Percentiles rank a stretch among this genome's conserved stretches.
These are phyloP conservation scores for Lachancea lanzarotensis DNA, from an alignment of 805 yeast genomes.

Conservation along the genomic window DNA sequence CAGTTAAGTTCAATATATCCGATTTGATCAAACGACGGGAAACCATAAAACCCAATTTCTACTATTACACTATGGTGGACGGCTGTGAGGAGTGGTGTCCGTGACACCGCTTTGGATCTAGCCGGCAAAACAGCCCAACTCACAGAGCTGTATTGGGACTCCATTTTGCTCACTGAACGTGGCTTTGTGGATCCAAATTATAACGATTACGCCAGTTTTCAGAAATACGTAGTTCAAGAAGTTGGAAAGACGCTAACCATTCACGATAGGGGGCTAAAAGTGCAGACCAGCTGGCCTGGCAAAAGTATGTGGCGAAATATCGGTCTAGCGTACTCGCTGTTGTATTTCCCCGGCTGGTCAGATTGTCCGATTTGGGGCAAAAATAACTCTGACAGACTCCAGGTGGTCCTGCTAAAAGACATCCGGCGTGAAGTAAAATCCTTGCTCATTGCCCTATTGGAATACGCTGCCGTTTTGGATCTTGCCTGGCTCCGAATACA, in stretches of 20 bases:
- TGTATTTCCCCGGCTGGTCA: conserved; percentile 22
- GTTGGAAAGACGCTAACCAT: conserved; percentile 6
- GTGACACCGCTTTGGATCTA: conserved; percentile 23
- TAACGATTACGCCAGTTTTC: conserved; percentile 3
- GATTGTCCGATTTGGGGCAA: conserved; percentile 24
- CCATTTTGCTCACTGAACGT: conserved; percentile 25
- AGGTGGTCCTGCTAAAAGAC: conserved; percentile 17
- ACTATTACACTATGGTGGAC: conserved; percentile 16
- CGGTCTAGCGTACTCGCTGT: conserved; percentile 21
- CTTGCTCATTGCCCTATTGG: conserved; percentile 26
- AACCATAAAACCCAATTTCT: conserved; percentile 8
- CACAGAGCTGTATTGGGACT: conserved; percentile 30
- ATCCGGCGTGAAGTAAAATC: conserved; percentile 15
- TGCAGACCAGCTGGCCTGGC: not conserved
- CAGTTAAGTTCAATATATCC: conserved; percentile 21
- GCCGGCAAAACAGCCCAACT: not conserved
- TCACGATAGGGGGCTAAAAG: conserved; percentile 1
- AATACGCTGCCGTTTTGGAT: conserved; percentile 18
- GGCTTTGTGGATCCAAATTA: conserved; percentile 16
- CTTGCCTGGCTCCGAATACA: conserved; percentile 19
- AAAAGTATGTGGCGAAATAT: conserved; percentile 19
- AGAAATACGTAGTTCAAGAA: conserved; percentile 6
- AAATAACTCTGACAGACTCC: conserved; percentile 14
- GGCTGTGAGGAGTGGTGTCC: conserved; percentile 30
- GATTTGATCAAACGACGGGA: conserved; percentile 17